Base-by-base conservation (phyloP, 495 filamentous ascomycete genomes). In the Podospora conica region DNA sequence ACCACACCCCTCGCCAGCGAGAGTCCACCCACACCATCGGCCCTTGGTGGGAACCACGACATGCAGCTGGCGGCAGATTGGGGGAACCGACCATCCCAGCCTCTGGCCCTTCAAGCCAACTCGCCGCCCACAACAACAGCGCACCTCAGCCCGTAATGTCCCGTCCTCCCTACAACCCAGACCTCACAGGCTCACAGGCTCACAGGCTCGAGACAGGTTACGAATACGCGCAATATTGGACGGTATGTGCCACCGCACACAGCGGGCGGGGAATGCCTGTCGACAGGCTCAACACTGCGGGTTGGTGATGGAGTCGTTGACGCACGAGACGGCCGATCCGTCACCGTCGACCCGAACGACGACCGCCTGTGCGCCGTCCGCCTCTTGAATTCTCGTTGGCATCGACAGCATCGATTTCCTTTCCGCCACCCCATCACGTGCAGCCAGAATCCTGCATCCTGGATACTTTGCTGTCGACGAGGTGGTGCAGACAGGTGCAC, bases 201-300 rank as follows among this genome's bases (percentile, higher is more conserved):
- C 40, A 1, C 29, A 33, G 29, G 29, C 29, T 22, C 62, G 33
- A 48, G 23, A 48, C 55, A 23, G 55, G 54, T 57, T 58, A 53
- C 63, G 63, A 64, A 64, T 64, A 64, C 63, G 63, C 29, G 63
- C 53, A 64, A 64, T 64, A 64, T 64, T 58, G 63, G 40, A 58
- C 57, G 58, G 31, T 28, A 22, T 55, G 61, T 40, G 61, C 48
- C 61, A 29, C 61, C 48, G 61, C 22, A 27, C 55, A 63, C 24
- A 22, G 3, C 53, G 27, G 29, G 23, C 48, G 20, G 55, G 40
- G 40, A 31, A 48, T 48, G 40, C 40, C 18, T 48, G 40, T 48
- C 18, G 40, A 48, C 8, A 18, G 40, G 15, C 40, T 48, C 40
- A 18, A n/a, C 40, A 18, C 40, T 48, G 40, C n/a, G 18, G 40